Percentiles rank a stretch among this genome's conserved stretches.
Evolutionary conservation across 2,329 filamentous ascomycete genomes (phyloP).

Genomic region (Exophiala oligosperma): DNA sequence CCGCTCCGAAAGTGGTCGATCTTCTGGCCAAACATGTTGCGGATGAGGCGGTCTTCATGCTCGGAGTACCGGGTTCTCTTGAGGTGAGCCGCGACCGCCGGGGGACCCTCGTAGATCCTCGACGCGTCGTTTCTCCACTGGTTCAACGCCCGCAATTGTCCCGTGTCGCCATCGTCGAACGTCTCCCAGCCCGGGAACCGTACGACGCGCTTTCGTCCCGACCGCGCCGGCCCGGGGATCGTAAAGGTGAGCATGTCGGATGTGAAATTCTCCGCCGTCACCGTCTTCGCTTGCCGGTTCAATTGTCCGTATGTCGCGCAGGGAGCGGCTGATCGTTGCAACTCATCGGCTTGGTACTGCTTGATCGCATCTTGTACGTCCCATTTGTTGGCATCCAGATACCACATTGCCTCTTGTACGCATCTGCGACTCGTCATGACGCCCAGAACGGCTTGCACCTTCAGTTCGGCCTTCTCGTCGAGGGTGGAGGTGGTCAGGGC

Average conservation of each 20-base stretch:
- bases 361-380: slow-evolving; percentile 4
- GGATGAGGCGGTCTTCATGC: not conserved
- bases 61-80: not conserved
- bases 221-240: not conserved
- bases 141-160: slow-evolving; percentile 11
- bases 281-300: not conserved
- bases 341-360: slow-evolving; percentile 9
- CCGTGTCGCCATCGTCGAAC: slow-evolving; percentile 1
- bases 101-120: not conserved
- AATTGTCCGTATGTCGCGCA: not conserved
- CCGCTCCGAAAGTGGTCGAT: not conserved
- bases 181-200: not conserved
- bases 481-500: not conserved
- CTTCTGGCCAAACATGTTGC: not conserved
- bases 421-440: not conserved
- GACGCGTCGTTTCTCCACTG: slow-evolving; percentile 6
- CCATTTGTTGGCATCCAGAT: slow-evolving; percentile 10
- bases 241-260: not conserved
- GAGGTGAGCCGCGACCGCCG: not conserved
- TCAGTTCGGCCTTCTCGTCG: not conserved
- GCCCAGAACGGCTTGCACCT: not conserved
- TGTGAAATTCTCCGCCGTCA: not conserved
- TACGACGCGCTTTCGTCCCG: not conserved
- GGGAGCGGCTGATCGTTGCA: not conserved
- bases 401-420: slow-evolving; percentile 14